Evolutionary conservation across 202 grass and related monocot species (phyloP), one percentile per base, ranked within the genome.

Genomic region (Elaeis oleifera): DNA sequence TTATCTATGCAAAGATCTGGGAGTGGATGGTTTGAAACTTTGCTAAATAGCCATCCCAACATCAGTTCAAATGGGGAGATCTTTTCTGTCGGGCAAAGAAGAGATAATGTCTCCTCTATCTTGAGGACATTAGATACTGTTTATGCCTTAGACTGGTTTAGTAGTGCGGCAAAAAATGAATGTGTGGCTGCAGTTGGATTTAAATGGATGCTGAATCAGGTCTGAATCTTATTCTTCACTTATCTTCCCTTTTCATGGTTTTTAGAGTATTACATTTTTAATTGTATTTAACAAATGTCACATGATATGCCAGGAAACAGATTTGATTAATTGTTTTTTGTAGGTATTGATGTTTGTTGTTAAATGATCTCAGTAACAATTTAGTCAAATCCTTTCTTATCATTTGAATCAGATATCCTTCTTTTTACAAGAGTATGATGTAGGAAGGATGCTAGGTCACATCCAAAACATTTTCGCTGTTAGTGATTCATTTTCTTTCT

Each of bases 191-290:
- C 92, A 39, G 90, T 83, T 76, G 92, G 92, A 60, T 83, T 96
- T 29, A 96, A 96, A 57, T 96, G 92, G 92, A 96, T 96, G 92
- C 76, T 91, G 49, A 96, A 96, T 83, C 92, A 96, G 87, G 92
- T 96, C 6, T 29, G 23, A 16, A 13, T 9, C 51, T 16, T 51
- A 6, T 15, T 18, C 59, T 31, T 19, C 39, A 23, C 26, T 68
- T 60, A 49, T 55, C 19, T 55, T 64, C 36, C 36, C 2, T 44
- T 6, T 44, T 44, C 36, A 44, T 44, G 11, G 2, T 44, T 11
- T 44, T 44, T 9, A 44, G 11, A 44, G 11, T 44, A 44, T 44
- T 2, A 14, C 36, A 44, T 13, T 11, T 44, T 44, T 44, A 13
- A 44, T 44, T 44, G 36, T 44, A 13, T 44, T 13, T 44, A 44